phyloP scores from a whole-genome alignment of 176 grass and related monocot genomes.

The Aegilops longissima region DNA sequence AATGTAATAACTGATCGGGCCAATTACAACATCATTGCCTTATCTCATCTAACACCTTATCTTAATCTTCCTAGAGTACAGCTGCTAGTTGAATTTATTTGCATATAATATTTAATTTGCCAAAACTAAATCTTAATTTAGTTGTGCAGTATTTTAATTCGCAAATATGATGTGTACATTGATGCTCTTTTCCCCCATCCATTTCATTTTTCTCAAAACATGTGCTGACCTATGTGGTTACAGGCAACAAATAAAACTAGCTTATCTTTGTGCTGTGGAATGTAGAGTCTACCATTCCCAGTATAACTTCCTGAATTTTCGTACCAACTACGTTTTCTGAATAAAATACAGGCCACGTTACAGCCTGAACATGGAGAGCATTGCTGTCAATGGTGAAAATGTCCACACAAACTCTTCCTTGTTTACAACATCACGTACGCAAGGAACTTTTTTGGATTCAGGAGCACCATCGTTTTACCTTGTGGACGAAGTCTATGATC shows the following conservation, averaged over 20 bases:
- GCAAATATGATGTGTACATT: background rate
- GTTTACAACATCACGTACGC: slow-evolving; percentile 77
- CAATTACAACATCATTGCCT: background rate
- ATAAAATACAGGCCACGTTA: slow-evolving; percentile 68
- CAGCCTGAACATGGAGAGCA: slow-evolving; percentile 82
- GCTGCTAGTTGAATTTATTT: background rate
- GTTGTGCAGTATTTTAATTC: background rate
- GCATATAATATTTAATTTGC: background rate
- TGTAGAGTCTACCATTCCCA: background rate
- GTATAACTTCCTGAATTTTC: slow-evolving; percentile 1
- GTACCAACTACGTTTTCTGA: background rate
- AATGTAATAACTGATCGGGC: no score
- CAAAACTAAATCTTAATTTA: background rate
- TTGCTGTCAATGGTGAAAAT: slow-evolving; percentile 72
- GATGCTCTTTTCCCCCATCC: background rate
- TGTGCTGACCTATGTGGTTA: background rate
- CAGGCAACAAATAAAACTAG: background rate
- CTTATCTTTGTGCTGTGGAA: background rate
- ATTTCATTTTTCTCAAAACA: background rate
- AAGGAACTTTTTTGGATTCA: slow-evolving; percentile 92
- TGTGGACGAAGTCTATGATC: slow-evolving; percentile 78
- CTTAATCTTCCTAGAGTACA: background rate
- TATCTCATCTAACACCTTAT: background rate
- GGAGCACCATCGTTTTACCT: slow-evolving; percentile 89
- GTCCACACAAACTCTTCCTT: slow-evolving; percentile 58